phyloP scores from a whole-genome alignment of 306 rosid genomes.

The Cicer judaicum region DNA sequence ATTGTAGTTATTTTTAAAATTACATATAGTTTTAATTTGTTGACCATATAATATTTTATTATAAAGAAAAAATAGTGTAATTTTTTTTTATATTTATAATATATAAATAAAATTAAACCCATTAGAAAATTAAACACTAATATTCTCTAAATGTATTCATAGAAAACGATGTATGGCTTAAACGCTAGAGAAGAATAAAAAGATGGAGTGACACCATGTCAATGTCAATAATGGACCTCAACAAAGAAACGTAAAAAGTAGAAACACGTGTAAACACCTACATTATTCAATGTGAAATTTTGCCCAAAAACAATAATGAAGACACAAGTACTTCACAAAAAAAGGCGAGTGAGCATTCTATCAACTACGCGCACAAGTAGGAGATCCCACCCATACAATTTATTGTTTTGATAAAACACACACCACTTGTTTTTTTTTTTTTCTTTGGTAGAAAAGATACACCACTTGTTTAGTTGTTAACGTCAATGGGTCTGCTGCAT shows the following conservation, averaged over 20 bases:
- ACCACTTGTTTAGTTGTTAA: neutral
- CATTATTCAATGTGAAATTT: neutral
- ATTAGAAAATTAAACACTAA: too few relatives aligned
- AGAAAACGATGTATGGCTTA: constrained; percentile 10
- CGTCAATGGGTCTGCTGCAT: constrained; percentile 29
- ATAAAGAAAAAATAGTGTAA: too few relatives aligned
- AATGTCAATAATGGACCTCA: constrained; percentile 21
- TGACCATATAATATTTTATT: too few relatives aligned
- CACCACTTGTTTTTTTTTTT: too few relatives aligned
- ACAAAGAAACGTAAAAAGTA: neutral
- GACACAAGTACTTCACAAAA: neutral
- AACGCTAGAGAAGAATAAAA: constrained; percentile 2
- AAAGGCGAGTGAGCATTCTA: constrained; percentile 40
- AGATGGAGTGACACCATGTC: constrained; percentile 19
- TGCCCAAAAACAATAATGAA: constrained; percentile 20
- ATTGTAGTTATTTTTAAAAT: too few relatives aligned
- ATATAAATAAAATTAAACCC: too few relatives aligned
- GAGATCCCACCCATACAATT: neutral
- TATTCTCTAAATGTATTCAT: neutral
- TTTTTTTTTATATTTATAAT: too few relatives aligned
- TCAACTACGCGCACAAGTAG: constrained; percentile 38
- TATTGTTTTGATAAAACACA: too few relatives aligned
- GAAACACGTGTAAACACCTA: too few relatives aligned
- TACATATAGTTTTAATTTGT: too few relatives aligned
- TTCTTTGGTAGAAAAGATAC: too few relatives aligned